Conservation (phyloP, 2,329 filamentous ascomycete species). For the Fusarium sp. region DNA sequence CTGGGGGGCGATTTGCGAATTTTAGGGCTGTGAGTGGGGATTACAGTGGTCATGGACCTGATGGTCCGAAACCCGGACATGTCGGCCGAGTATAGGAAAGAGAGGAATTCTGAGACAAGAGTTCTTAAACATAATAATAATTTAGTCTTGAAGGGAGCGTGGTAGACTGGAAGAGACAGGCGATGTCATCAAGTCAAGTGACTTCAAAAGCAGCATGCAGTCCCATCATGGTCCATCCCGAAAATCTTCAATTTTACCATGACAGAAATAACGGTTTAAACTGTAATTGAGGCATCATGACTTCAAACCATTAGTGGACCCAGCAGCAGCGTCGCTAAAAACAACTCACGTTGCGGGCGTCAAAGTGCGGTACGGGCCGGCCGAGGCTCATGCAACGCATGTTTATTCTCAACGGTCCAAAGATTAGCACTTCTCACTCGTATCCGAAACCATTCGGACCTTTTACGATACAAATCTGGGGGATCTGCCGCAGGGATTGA, state of each 20-base stretch:
- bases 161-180: fast-evolving
- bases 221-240: background rate
- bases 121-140: background rate
- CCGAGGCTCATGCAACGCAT: conserved; percentile 17
- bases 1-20: background rate
- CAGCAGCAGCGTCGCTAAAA: background rate
- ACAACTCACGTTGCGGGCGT: background rate
- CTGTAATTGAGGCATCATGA: background rate
- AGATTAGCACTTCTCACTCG: background rate
- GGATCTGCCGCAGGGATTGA: background rate
- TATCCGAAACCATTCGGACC: background rate
- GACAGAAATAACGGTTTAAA: background rate
- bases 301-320: background rate
- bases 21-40: conserved; percentile 23
- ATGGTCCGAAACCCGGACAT: conserved; percentile 4
- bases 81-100: conserved; percentile 23
- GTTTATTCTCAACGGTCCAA: background rate
- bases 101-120: too few species aligned
- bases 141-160: fast-evolving
- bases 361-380: conserved; percentile 25
- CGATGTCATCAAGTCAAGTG: background rate
- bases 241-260: background rate
- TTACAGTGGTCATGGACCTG: conserved; percentile 10
- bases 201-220: background rate
- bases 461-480: background rate